Evolutionary conservation across 495 filamentous ascomycete genomes (phyloP).

Genomic region (Tuber brumale): DNA sequence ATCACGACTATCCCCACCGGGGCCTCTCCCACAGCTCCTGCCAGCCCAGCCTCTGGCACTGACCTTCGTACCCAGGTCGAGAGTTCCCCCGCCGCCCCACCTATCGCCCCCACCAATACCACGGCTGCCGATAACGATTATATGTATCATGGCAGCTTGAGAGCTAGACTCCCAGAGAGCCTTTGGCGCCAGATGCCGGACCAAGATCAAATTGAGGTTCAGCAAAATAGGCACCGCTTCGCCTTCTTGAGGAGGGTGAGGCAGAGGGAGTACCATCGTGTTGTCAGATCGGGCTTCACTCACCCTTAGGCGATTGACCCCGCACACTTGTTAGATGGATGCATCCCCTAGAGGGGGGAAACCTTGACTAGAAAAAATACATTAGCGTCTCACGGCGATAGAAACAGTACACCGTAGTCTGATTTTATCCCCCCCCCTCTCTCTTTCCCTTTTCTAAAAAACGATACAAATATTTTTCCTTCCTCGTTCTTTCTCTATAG

Average conservation of each 20-base stretch:
- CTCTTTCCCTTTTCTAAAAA: neutral
- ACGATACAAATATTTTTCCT: neutral
- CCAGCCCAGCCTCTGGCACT: neutral
- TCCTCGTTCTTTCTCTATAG: neutral
- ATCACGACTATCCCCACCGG: neutral
- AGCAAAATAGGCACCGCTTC: neutral
- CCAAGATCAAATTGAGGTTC: neutral
- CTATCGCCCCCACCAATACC: neutral
- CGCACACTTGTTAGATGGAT: neutral
- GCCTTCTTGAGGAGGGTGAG: neutral
- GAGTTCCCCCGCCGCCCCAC: neutral
- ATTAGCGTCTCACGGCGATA: neutral
- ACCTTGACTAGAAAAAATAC: neutral
- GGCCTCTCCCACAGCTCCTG: neutral
- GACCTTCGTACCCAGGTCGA: neutral
- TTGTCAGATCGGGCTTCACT: neutral
- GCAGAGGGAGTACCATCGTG: neutral
- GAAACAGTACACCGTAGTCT: neutral
- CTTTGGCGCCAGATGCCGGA: neutral
- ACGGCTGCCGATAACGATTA: neutral
- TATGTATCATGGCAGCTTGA: neutral
- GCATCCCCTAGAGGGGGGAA: neutral
- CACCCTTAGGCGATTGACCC: neutral
- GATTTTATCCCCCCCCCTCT: neutral
- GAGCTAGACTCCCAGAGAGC: neutral